phyloP scores from a whole-genome alignment of 257 asterid species.

The Solanum bukasovii region DNA sequence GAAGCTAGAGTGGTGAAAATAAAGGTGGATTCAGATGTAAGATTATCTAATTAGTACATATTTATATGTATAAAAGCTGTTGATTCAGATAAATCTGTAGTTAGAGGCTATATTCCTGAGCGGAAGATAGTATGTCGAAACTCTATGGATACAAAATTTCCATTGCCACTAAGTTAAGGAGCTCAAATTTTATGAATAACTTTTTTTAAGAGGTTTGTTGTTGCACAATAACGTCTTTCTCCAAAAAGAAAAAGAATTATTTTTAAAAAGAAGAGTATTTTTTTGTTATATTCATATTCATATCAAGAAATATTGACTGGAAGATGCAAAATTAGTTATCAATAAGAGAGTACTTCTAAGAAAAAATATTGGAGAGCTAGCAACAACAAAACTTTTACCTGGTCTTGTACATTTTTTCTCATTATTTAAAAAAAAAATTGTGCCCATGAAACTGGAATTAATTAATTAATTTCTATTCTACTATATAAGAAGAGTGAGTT shows the following conservation, averaged over 20 bases:
- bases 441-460: neutral
- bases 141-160: accelerated
- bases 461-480: neutral
- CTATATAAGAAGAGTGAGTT: no score
- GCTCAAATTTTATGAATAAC: neutral
- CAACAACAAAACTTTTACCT: neutral
- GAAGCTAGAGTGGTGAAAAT: neutral
- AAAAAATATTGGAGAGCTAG: neutral
- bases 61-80: neutral
- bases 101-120: neutral
- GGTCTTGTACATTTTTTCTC: neutral
- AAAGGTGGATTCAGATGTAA: neutral
- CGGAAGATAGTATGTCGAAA: neutral
- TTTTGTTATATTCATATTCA: neutral
- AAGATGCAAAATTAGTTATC: neutral
- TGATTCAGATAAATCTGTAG: neutral
- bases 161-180: neutral
- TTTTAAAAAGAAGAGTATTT: neutral
- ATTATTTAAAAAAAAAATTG: neutral
- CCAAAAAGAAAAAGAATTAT: neutral
- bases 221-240: neutral
- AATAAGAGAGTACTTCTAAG: neutral
- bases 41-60: neutral
- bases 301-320: neutral
- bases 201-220: neutral